phyloP scores from a whole-genome alignment of 768 basidiomycete genomes.

The Vararia minispora region DNA sequence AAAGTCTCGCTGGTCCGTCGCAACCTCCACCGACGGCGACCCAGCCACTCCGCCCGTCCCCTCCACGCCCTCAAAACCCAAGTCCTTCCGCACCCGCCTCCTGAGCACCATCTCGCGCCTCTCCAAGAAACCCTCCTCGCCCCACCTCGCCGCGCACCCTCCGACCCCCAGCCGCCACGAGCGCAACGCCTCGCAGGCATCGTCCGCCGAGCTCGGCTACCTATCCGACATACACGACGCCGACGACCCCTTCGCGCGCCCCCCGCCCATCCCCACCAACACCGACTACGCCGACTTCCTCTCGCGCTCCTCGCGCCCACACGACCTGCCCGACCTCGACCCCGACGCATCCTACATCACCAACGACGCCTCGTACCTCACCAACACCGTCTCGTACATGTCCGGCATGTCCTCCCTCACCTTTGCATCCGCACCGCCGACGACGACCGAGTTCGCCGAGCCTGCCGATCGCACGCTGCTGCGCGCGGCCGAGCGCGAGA shows the following conservation, averaged over 20 bases:
- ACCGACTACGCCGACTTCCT: neutral
- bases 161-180: too few relatives aligned
- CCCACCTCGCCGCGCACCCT: too few relatives aligned
- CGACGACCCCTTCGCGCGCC: constrained; percentile 1
- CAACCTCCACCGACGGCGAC: neutral
- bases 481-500: too few relatives aligned
- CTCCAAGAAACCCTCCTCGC: too few relatives aligned
- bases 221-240: neutral
- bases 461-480: too few relatives aligned
- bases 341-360: neutral
- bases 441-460: neutral
- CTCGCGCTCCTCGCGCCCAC: neutral
- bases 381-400: neutral
- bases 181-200: too few relatives aligned
- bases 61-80: constrained; percentile 4
- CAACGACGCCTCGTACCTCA: neutral
- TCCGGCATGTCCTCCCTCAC: neutral
- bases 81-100: constrained; percentile 12
- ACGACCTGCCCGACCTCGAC: neutral
- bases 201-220: constrained; percentile 6
- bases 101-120: constrained; percentile 14
- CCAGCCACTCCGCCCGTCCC: constrained; percentile 5
- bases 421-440: neutral
- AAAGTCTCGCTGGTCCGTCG: constrained; percentile 13
- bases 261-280: constrained; percentile 3